Conservation (phyloP, 345 rosid genomes). For the Pseudoturritis turrita region DNA sequence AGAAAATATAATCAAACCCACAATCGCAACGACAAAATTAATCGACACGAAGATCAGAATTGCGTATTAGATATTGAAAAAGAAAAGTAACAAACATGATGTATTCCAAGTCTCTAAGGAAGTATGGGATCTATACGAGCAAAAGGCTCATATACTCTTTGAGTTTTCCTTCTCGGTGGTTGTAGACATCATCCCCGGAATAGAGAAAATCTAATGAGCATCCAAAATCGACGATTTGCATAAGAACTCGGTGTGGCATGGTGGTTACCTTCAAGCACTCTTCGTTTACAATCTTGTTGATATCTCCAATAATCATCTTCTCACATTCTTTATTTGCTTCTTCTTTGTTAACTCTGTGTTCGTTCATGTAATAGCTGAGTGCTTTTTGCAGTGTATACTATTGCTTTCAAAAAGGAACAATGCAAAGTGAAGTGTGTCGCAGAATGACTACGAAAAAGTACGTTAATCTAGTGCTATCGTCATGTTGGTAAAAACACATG, state of each 20-base stretch:
- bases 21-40: neutral
- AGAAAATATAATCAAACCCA: neutral
- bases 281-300: neutral
- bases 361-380: too few species aligned
- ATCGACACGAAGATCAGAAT: too few species aligned
- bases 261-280: neutral
- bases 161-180: neutral
- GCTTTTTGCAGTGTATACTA: too few species aligned
- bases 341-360: too few species aligned
- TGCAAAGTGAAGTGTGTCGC: neutral
- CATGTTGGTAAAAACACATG: too few species aligned
- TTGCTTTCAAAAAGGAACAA: neutral
- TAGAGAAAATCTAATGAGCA: neutral
- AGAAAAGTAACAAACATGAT: neutral
- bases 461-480: too few species aligned
- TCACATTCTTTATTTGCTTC: neutral
- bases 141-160: neutral
- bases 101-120: neutral
- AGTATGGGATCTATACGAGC: neutral
- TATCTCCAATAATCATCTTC: neutral
- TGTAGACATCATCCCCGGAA: neutral
- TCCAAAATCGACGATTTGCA: neutral
- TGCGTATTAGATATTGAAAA: too few species aligned
- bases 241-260: neutral
- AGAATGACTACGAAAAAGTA: neutral